Evolutionary conservation across 73 alveolate species (phyloP).

Genomic region (Paraurostyla sp.): DNA sequence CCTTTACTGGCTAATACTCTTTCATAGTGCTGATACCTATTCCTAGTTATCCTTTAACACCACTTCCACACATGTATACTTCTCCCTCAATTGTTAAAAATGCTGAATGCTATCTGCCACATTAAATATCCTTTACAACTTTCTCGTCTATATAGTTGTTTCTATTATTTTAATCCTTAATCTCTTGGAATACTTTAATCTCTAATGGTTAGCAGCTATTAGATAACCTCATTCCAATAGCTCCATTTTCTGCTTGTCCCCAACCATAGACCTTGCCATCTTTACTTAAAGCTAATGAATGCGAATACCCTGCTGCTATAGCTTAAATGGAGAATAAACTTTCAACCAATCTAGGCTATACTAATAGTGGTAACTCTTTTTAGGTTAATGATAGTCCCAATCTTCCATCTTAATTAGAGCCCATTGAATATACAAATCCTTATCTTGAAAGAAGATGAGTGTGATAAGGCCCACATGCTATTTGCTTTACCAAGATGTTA

Average conservation of each 20-base stretch:
- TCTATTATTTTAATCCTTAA: not conserved
- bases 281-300: not conserved
- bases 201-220: not conserved
- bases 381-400: not conserved
- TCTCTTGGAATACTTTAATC: not conserved
- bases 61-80: conserved; percentile 35
- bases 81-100: conserved; percentile 20
- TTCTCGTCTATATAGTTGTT: not conserved
- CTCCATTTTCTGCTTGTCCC: conserved; percentile 57
- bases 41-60: conserved; percentile 40
- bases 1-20: conserved; percentile 5
- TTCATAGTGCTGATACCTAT: conserved; percentile 10
- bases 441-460: conserved; percentile 2
- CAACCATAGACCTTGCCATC: conserved; percentile 43
- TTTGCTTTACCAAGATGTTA: not conserved
- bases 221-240: conserved; percentile 51
- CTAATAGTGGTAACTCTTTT: not conserved
- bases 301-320: conserved; percentile 8
- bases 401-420: conserved; percentile 19
- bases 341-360: conserved; percentile 21
- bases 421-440: conserved; percentile 52
- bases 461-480: conserved; percentile 37
- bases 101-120: conserved; percentile 20
- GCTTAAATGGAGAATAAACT: not conserved
- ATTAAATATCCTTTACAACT: not conserved